phyloP scores from a whole-genome alignment of 805 yeast genomes.

The Pichia membranifaciens region DNA sequence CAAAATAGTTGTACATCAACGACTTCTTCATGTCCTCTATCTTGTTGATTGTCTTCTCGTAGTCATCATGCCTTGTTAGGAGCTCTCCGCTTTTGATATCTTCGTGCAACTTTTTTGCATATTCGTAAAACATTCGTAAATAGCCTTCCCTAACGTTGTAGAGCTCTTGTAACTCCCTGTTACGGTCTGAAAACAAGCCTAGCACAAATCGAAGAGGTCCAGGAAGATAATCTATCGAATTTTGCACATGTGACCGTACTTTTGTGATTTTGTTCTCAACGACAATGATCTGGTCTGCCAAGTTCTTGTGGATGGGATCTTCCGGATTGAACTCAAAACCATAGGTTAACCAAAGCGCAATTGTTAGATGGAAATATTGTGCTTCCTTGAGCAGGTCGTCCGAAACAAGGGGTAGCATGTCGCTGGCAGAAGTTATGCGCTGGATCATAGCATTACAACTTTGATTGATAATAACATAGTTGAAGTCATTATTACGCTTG shows the following conservation, averaged over 20 bases:
- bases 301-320: constrained; percentile 31
- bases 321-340: constrained; percentile 44
- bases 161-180: constrained; percentile 22
- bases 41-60: not conserved
- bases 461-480: constrained; percentile 32
- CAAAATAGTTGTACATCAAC: constrained; percentile 26
- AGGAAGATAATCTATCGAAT: constrained; percentile 51
- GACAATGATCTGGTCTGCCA: constrained; percentile 47
- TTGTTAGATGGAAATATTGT: constrained; percentile 47
- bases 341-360: constrained; percentile 47
- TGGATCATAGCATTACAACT: constrained; percentile 31
- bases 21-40: constrained; percentile 15
- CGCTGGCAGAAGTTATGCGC: constrained; percentile 12
- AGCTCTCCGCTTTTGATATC: not conserved
- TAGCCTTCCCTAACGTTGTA: constrained; percentile 44
- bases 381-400: constrained; percentile 25
- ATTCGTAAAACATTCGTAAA: constrained; percentile 35
- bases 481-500: constrained; percentile 29
- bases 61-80: not conserved
- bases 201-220: constrained; percentile 29
- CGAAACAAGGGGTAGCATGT: constrained; percentile 4
- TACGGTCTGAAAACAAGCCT: constrained; percentile 14
- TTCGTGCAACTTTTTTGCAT: constrained; percentile 16
- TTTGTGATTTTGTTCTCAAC: constrained; percentile 54
- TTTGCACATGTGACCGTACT: constrained; percentile 52